Conservation (phyloP, 441 rosid species). For the Croton laevigatus region DNA sequence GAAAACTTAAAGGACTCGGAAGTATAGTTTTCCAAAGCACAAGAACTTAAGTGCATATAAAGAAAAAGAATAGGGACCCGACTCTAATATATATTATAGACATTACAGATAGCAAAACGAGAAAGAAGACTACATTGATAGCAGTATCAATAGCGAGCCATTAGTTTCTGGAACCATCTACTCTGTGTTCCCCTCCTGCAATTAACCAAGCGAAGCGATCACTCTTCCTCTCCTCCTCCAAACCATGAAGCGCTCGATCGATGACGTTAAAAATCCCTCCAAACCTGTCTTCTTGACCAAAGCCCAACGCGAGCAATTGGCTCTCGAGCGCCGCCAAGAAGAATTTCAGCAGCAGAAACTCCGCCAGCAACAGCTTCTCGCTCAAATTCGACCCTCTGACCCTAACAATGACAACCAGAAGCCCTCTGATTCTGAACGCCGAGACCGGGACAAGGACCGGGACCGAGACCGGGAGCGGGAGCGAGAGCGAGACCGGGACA, state of each 20-base stretch:
- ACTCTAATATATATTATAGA: too few species aligned
- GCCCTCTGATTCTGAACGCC: slow-evolving; percentile 21
- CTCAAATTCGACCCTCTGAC: slow-evolving; percentile 27
- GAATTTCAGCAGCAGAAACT: slow-evolving; percentile 49
- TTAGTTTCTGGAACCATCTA: neutral
- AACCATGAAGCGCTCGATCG: slow-evolving; percentile 46
- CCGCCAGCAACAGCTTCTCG: slow-evolving; percentile 42
- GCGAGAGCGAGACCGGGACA: slow-evolving; percentile 17
- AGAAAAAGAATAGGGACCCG: too few species aligned
- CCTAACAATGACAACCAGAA: neutral
- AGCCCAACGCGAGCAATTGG: slow-evolving; percentile 75
- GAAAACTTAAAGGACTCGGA: too few species aligned
- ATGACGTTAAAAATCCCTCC: slow-evolving; percentile 24
- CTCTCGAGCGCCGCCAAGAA: slow-evolving; percentile 80
- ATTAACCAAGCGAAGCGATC: slow-evolving; percentile 12
- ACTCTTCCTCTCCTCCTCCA: neutral
- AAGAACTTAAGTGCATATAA: too few species aligned
- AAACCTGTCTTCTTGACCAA: slow-evolving; percentile 80
- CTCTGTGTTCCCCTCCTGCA: slow-evolving; percentile 15
- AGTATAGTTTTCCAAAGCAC: too few species aligned
- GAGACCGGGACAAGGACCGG: slow-evolving; percentile 30
- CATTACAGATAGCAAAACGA: too few species aligned
- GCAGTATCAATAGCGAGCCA: too few species aligned
- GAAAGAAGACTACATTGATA: too few species aligned
- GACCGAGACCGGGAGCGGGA: slow-evolving; percentile 39